Percentiles rank a stretch among this genome's conserved stretches.
These are phyloP conservation scores for Crithidia mellificae DNA, from an alignment of 208 protist genomes.

Conservation along the genomic window DNA sequence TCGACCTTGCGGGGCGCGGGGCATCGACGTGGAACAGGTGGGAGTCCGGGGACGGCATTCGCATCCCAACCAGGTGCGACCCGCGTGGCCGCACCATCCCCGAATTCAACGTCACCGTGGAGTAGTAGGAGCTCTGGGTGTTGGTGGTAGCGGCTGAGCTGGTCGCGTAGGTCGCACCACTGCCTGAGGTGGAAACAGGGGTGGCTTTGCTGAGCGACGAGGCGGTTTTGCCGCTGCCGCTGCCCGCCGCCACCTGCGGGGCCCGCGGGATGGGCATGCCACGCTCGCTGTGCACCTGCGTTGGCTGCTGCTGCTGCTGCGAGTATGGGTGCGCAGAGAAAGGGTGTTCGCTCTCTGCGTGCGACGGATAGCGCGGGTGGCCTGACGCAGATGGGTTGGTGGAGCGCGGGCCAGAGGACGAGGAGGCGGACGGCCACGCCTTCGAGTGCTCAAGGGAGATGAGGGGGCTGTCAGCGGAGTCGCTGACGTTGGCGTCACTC, in stretches of 20 bases:
- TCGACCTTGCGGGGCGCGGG: neutral
- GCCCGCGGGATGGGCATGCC: neutral
- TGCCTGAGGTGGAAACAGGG: neutral
- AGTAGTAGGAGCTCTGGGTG: conserved; percentile 5
- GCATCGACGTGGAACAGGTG: neutral
- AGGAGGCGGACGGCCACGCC: neutral
- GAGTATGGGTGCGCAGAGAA: too few relatives aligned
- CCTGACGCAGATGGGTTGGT: neutral
- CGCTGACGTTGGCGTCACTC: neutral
- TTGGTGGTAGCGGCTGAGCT: neutral
- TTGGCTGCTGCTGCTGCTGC: neutral
- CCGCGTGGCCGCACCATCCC: neutral
- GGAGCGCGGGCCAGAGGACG: neutral
- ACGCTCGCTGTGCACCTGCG: neutral
- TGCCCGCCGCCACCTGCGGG: neutral
- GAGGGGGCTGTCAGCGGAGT: conserved; percentile 4
- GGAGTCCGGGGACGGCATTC: neutral
- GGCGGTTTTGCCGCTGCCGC: neutral
- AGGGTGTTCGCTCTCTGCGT: too few relatives aligned
- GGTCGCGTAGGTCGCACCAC: neutral
- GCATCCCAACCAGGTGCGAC: neutral
- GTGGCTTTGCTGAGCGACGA: neutral
- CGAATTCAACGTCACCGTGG: neutral
- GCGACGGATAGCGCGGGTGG: neutral
- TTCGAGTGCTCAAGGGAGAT: neutral